Evolutionary conservation across 768 basidiomycete genomes (phyloP).

Genomic region (Boletus insuetus): DNA sequence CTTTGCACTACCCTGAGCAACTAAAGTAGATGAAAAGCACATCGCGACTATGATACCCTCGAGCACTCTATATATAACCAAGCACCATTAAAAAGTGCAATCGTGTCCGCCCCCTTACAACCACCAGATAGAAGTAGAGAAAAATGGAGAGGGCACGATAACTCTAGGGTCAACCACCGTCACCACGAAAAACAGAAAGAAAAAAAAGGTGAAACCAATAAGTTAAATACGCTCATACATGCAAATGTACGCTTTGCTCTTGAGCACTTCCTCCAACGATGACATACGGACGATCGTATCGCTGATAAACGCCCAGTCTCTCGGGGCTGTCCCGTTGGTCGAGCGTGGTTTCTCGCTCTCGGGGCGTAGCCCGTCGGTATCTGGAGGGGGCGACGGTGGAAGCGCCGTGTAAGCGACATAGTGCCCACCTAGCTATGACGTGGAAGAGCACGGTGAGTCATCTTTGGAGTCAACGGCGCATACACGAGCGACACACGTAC

Average conservation of each 20-base stretch:
- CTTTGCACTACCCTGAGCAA: too few species aligned
- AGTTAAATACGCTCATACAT: constrained; percentile 78
- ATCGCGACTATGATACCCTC: too few species aligned
- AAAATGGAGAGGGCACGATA: too few species aligned
- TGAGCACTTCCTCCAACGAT: constrained; percentile 84
- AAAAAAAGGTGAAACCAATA: constrained; percentile 1
- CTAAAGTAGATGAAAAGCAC: too few species aligned
- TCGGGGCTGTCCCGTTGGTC: constrained; percentile 1
- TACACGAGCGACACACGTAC: constrained; percentile 39
- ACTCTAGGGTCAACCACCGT: too few species aligned
- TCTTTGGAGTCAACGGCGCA: not conserved
- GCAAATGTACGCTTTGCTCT: constrained; percentile 89
- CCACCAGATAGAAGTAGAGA: too few species aligned
- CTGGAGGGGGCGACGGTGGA: constrained; percentile 37
- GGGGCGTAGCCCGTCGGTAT: constrained; percentile 3
- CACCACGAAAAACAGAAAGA: too few species aligned
- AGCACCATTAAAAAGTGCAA: too few species aligned
- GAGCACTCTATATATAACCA: too few species aligned
- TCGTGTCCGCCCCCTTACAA: too few species aligned
- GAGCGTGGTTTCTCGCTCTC: constrained; percentile 10
- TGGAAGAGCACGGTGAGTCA: not conserved
- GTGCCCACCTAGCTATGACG: constrained; percentile 74
- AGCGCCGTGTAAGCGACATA: constrained; percentile 85
- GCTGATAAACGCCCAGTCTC: constrained; percentile 92
- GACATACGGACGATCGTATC: constrained; percentile 83